A percentile compares a stretch with the other conserved stretches of the same genome.
Evolutionary conservation across 495 filamentous ascomycete species (phyloP).

Genomic region (Emericellopsis terricola): DNA sequence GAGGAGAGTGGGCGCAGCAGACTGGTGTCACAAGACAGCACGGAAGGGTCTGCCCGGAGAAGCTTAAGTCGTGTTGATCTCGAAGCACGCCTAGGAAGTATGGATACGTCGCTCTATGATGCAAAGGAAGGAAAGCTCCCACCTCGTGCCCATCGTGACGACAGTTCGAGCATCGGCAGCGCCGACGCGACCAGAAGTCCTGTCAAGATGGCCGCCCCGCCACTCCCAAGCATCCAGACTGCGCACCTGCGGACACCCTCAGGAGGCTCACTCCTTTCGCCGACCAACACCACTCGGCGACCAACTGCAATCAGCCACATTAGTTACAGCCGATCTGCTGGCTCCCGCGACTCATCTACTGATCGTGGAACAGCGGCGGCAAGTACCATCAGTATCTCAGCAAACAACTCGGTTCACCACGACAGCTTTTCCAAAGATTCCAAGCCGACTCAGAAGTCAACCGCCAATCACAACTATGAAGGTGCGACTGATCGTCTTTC

Average conservation of each 20-base stretch:
- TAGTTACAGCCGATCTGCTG: slow-evolving; percentile 25
- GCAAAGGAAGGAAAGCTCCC: slow-evolving; percentile 9
- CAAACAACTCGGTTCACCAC: slow-evolving; percentile 33
- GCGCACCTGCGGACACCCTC: slow-evolving; percentile 1
- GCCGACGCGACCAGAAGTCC: slow-evolving; percentile 23
- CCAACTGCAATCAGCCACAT: slow-evolving; percentile 34
- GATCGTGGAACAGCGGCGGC: slow-evolving; percentile 33
- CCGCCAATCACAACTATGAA: slow-evolving; percentile 30
- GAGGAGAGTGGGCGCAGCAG: not conserved
- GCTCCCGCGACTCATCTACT: slow-evolving; percentile 46
- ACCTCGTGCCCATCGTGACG: slow-evolving; percentile 17
- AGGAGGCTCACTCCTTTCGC: slow-evolving; percentile 9
- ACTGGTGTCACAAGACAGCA: not conserved
- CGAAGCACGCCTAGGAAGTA: slow-evolving; percentile 5
- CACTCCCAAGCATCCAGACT: slow-evolving; percentile 12
- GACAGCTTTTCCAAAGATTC: slow-evolving; percentile 28
- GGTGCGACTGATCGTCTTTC: slow-evolving; percentile 40
- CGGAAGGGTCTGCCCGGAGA: slow-evolving; percentile 6
- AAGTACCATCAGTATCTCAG: slow-evolving; percentile 33
- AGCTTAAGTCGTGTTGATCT: slow-evolving; percentile 20
- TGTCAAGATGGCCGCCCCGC: slow-evolving; percentile 15
- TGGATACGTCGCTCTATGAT: slow-evolving; percentile 17
- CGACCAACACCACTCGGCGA: slow-evolving; percentile 8
- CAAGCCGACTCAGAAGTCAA: slow-evolving; percentile 28
- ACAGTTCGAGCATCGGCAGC: slow-evolving; percentile 18